Base-by-base conservation (phyloP, 2,329 filamentous ascomycete species). In the Botrytis elliptica region DNA sequence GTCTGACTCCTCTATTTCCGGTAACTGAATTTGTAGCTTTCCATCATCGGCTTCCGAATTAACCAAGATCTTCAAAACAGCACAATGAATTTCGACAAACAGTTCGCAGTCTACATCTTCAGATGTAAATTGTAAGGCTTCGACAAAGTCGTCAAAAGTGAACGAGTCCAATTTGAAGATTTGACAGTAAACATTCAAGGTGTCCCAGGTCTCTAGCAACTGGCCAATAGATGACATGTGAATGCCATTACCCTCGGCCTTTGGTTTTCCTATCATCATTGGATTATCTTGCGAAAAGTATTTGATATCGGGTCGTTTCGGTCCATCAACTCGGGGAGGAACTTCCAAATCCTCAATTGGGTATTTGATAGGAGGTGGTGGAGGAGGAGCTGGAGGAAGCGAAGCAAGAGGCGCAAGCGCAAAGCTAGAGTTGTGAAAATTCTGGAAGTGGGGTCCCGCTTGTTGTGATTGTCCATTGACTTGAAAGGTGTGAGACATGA, bases 161-260 rank as follows among this genome's bases (percentile, higher is more conserved):
- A 99, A 99, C 0, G 95, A 98, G 82, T 99, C 96, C 40, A 99
- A 87, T 79, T 93, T 90, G 80, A 97, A 97, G 29, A 98, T 92
- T 79, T 97, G 94, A 80, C 94, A 97, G 81, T 98, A 98, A n/a
- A 99, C 95, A 79, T 98, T 99, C 49, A 99, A 86, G 0, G 95
- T 98, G 79, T 98, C 94, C 96, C 96, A 99, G 0, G 93, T 93
- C 83, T 98, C 95, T 38, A 99, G 84, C 25, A 98, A 85, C 3
- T 90, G 88, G 0, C 95, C 94, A n/a, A 98, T 89, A 5, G 94
- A 95, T 78, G 92, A 90, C 89, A 95, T 96, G 33, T 91, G 84
- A 71, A 98, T 90, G 57, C 90, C 89, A 62, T 87, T 85, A 71
- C 86, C 84, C 77, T 85, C 83, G 25, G 85, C 81, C n/a, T 84